Base-by-base conservation (phyloP, 768 basidiomycete species). In the Rhizopogon vinicolor region DNA sequence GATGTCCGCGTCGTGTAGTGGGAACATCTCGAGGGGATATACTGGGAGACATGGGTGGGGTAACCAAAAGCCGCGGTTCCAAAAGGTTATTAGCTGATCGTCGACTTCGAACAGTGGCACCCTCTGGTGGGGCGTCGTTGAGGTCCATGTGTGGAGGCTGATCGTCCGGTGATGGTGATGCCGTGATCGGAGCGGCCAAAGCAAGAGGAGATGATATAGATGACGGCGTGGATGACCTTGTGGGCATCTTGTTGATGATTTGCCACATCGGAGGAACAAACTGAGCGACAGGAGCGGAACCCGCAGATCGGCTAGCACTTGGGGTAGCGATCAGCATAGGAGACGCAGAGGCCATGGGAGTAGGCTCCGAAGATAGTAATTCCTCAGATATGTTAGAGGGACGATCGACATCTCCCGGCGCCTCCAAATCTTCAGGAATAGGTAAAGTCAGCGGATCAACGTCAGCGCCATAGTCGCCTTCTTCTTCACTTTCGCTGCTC, bases 141-240 rank as follows among this genome's bases (percentile, higher is more conserved):
- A 89, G 78, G 58, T 81, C 79, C 78, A 89, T 86, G 54, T 74
- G 78, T 2, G 86, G 87, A 42, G 84, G 80, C 13, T 72, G 71
- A 52, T 86, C 84, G 42, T 87, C 84, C 3, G 78, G 74, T 7
- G 77, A 79, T 16, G 79, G 71, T 10, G 87, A 77, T 6, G 91
- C 90, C 43, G 90, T 80, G 59, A 93, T 93, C 8, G 91, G 91
- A 31, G 84, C 88, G 6, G 91, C 91, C 31, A 92, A 77, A 28
- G 91, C 91, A 41, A 93, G 78, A 53, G 91, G 91, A 12, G 91
- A 93, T 22, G 91, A 92, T 51, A 92, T 81, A 16, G 91, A 93
- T 2, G 91, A 93, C 14, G 91, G 91, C 0, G 91, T 93, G 9
- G 91, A 93, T 7, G 91, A 91, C 48, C 91, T 79, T 8, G 91